A percentile compares a stretch with the other conserved stretches of the same genome.
Evolutionary conservation across 2,329 filamentous ascomycete genomes (phyloP).

Genomic region (Cladosporium velox): DNA sequence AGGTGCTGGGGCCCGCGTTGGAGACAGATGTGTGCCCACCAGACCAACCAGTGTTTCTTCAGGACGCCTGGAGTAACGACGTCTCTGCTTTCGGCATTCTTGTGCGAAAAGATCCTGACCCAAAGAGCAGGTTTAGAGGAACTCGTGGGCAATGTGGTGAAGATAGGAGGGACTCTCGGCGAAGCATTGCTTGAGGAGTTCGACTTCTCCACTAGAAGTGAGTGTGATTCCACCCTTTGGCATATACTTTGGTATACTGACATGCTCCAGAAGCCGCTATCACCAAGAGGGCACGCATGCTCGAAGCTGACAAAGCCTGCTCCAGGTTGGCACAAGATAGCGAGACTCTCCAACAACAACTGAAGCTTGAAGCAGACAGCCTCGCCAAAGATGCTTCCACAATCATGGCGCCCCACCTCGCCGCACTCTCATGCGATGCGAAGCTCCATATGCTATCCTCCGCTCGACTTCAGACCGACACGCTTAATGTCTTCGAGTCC

Average conservation of each 20-base stretch:
- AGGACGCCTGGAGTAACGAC: neutral
- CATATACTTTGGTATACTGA: neutral
- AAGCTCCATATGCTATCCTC: neutral
- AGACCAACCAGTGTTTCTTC: neutral
- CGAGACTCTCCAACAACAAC: neutral
- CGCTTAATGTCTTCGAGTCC: neutral
- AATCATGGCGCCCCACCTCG: neutral
- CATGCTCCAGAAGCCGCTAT: neutral
- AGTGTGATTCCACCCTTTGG: neutral
- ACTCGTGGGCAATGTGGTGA: neutral
- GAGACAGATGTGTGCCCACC: neutral
- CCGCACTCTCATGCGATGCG: neutral
- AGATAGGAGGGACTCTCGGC: neutral
- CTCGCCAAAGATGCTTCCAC: neutral
- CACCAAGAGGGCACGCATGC: neutral
- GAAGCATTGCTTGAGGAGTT: neutral
- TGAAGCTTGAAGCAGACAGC: neutral
- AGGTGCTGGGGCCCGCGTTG: neutral
- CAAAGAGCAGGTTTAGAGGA: neutral
- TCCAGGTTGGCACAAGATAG: neutral
- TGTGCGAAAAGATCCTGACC: neutral
- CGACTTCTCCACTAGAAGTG: neutral
- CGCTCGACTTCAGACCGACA: neutral
- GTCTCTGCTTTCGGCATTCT: neutral
- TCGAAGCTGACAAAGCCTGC: neutral